phyloP scores from a whole-genome alignment of 345 rosid genomes.

The Mallotus nudiflorus region DNA sequence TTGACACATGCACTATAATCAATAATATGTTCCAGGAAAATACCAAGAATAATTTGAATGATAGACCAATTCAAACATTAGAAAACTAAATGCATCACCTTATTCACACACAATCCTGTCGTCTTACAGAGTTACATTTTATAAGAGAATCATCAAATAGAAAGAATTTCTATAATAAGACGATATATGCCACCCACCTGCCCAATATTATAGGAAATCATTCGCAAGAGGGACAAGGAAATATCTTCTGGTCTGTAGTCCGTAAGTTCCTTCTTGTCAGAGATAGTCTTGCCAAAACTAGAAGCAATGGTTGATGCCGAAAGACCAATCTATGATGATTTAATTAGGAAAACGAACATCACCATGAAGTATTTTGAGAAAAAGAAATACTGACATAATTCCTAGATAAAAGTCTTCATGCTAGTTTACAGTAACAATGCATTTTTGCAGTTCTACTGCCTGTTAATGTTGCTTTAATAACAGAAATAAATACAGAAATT shows the following conservation, averaged over 20 bases:
- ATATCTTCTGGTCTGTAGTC: slow-evolving; percentile 97
- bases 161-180: neutral
- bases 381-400: neutral
- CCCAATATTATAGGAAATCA: slow-evolving; percentile 98
- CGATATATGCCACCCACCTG: slow-evolving; percentile 53
- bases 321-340: slow-evolving; percentile 68
- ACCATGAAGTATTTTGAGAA: neutral
- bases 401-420: neutral
- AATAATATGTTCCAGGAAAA: neutral
- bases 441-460: neutral
- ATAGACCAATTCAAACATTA: neutral
- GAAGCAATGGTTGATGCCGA: slow-evolving; percentile 99
- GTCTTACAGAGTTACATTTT: neutral
- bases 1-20: neutral
- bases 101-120: neutral
- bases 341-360: slow-evolving; percentile 1
- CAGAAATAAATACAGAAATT: slow-evolving; percentile 6
- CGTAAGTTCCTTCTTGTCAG: slow-evolving; percentile 87
- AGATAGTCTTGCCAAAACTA: slow-evolving; percentile 94
- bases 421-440: neutral
- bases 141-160: neutral
- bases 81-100: neutral
- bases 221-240: slow-evolving; percentile 91
- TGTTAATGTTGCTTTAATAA: slow-evolving; percentile 5
- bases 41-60: neutral